Base-by-base conservation (phyloP, 768 basidiomycete genomes). In the Cubamyces sp. region DNA sequence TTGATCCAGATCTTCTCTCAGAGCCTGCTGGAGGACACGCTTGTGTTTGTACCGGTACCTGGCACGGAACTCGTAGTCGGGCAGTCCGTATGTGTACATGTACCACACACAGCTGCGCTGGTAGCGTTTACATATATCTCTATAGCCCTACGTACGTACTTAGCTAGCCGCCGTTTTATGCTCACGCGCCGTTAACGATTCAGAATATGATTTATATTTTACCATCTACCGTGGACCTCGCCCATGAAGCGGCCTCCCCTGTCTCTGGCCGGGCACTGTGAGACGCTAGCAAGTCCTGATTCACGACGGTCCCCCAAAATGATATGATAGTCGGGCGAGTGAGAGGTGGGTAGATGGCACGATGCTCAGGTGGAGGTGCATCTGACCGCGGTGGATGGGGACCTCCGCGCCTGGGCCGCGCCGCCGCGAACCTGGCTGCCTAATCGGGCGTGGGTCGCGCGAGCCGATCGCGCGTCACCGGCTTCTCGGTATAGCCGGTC, bases 401-500 rank as follows among this genome's bases (percentile, higher is more conserved):
- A n/a, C 51, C 51, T 53, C 56, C 46, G 56, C 56, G 56, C 47
- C 56, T 49, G 21, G 56, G 34, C 56, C 23, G 23, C 46, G 25
- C 41, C 49, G 57, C 57, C 49, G 30, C 57, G 57, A 59, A 51
- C 57, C n/a, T 51, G 49, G 57, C 23, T 59, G 40, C 57, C 57
- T 23, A 28, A 26, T 30, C 23, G 57, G 50, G 57, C 21, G 49
- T 28, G 49, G 42, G 26, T 19, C 23, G 37, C 42, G 54, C 54
- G 34, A n/a, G 54, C 54, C 54, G 47, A 58, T 50, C 57, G 57
- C 41, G 40, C 41, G 49, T 47, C 40, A 42, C 49, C 57, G 57
- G 57, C n/a, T 41, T 30, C 49, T 59, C 41, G 19, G 57, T 59
- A 51, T 59, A 59, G 49, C 57, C 57, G 57, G 57, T 40, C 57